Percentiles rank a stretch among this genome's conserved stretches.
These are phyloP conservation scores for Septoria linicola DNA, from an alignment of 2,329 filamentous ascomycete genomes.

Conservation along the genomic window DNA sequence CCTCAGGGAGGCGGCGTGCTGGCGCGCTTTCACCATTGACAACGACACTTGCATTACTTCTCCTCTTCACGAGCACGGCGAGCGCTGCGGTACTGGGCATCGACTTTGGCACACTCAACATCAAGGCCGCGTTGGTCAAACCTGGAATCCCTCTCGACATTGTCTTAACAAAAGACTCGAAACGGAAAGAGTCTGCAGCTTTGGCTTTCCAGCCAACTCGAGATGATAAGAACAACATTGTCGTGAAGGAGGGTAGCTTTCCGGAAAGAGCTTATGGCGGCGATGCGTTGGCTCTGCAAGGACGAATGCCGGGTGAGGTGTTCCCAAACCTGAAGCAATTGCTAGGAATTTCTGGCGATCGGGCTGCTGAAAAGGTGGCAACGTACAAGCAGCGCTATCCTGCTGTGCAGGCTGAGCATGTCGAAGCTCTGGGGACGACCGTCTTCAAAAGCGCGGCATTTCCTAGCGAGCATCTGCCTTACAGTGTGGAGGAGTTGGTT, in stretches of 20 bases:
- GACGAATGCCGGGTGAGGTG: constrained; percentile 87
- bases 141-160: constrained; percentile 97
- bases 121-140: constrained; percentile 94
- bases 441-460: constrained; percentile 77
- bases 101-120: constrained; percentile 92
- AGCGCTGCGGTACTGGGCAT: constrained; percentile 77
- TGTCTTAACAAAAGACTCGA: constrained; percentile 94
- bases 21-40: constrained; percentile 27
- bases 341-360: constrained; percentile 62
- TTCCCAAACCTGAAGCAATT: constrained; percentile 92
- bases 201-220: constrained; percentile 89
- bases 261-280: constrained; percentile 90
- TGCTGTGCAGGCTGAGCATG: constrained; percentile 66
- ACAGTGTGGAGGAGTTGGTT: constrained; percentile 85
- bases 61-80: constrained; percentile 57
- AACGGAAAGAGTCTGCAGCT: constrained; percentile 88
- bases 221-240: constrained; percentile 57
- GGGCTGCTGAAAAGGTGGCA: constrained; percentile 58
- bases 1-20: constrained; percentile 30
- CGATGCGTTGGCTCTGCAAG: constrained; percentile 82
- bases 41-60: constrained; percentile 42
- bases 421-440: constrained; percentile 63
- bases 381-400: constrained; percentile 77
- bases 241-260: constrained; percentile 53
- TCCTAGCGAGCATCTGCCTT: constrained; percentile 63